Percentiles rank a stretch among this genome's conserved stretches.
These are phyloP conservation scores for Onygenales sp. DNA, from an alignment of 2,329 filamentous ascomycete species.

Conservation along the genomic window DNA sequence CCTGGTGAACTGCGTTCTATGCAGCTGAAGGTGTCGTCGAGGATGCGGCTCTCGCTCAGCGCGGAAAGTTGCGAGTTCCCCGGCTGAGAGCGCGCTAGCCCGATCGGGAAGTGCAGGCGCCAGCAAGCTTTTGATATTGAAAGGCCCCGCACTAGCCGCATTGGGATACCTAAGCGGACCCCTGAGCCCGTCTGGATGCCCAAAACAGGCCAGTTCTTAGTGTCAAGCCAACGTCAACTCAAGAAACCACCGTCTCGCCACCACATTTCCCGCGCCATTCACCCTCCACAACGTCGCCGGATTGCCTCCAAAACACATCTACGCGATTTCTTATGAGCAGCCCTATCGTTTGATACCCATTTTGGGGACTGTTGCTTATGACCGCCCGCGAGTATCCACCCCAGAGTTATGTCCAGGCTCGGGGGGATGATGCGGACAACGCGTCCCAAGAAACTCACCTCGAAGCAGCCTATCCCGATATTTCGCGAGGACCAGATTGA, in stretches of 20 bases:
- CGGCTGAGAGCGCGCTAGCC: constrained; percentile 4
- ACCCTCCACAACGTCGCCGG: constrained; percentile 40
- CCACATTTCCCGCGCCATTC: constrained; percentile 23
- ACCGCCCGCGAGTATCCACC: constrained; percentile 27
- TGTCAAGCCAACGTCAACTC: constrained; percentile 37
- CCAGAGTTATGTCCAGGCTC: constrained; percentile 37
- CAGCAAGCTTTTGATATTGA: constrained; percentile 30
- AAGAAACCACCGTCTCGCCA: constrained; percentile 27
- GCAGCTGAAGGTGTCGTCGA: too few relatives aligned
- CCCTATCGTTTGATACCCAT: constrained; percentile 56
- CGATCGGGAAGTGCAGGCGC: constrained; percentile 9
- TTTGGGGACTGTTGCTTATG: constrained; percentile 44
- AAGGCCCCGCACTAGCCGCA: constrained; percentile 34
- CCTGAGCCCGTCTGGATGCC: constrained; percentile 32
- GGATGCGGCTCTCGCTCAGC: not conserved
- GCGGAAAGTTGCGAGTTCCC: not conserved
- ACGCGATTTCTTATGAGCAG: constrained; percentile 44
- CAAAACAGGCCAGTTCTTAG: constrained; percentile 32
- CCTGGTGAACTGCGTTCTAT: not conserved
- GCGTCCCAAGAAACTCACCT: constrained; percentile 65
- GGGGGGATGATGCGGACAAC: constrained; percentile 37
- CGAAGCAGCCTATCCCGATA: constrained; percentile 79
- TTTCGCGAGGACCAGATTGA: constrained; percentile 88
- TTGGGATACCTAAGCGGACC: constrained; percentile 31
- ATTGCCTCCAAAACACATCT: constrained; percentile 48